phyloP scores from a whole-genome alignment of 768 basidiomycete genomes.

The Suillus hirtellus region DNA sequence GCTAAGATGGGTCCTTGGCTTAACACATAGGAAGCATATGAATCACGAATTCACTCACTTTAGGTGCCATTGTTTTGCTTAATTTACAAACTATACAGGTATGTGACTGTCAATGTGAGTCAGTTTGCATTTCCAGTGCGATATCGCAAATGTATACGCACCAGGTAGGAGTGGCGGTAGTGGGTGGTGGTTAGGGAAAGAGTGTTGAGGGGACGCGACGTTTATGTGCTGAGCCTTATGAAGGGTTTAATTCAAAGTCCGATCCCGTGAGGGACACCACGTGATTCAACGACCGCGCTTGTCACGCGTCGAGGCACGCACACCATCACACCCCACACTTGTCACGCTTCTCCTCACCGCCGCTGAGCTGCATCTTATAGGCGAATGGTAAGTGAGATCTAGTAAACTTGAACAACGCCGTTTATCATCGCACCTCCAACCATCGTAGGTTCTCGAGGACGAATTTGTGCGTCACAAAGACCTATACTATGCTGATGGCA shows the following conservation, averaged over 20 bases:
- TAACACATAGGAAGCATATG: slow-evolving; percentile 19
- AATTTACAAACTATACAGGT: slow-evolving; percentile 34
- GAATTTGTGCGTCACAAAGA: background rate
- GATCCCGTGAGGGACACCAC: slow-evolving; percentile 26
- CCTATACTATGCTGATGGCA: slow-evolving; percentile 5
- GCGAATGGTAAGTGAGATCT: slow-evolving; percentile 1
- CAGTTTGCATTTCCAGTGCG: slow-evolving; percentile 14
- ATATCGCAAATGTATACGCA: slow-evolving; percentile 16
- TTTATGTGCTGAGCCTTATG: slow-evolving; percentile 33
- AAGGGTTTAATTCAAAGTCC: slow-evolving; percentile 38
- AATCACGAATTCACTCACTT: slow-evolving; percentile 26
- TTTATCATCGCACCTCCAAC: too few relatives aligned
- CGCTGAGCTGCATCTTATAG: background rate
- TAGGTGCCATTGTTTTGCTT: slow-evolving; percentile 38
- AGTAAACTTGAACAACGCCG: background rate
- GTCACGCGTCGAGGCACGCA: slow-evolving; percentile 34
- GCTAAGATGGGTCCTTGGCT: slow-evolving; percentile 26
- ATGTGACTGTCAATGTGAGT: slow-evolving; percentile 26
- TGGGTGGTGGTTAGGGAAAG: slow-evolving; percentile 33
- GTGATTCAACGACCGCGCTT: slow-evolving; percentile 37
- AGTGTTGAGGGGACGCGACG: slow-evolving; percentile 30
- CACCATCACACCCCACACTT: slow-evolving; percentile 11
- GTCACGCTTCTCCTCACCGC: background rate
- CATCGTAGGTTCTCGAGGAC: background rate
- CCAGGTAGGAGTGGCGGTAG: slow-evolving; percentile 22